These are phyloP conservation scores for Aspergillus fijiensis DNA, from an alignment of 2,329 filamentous ascomycete species.

Conservation along the genomic window DNA sequence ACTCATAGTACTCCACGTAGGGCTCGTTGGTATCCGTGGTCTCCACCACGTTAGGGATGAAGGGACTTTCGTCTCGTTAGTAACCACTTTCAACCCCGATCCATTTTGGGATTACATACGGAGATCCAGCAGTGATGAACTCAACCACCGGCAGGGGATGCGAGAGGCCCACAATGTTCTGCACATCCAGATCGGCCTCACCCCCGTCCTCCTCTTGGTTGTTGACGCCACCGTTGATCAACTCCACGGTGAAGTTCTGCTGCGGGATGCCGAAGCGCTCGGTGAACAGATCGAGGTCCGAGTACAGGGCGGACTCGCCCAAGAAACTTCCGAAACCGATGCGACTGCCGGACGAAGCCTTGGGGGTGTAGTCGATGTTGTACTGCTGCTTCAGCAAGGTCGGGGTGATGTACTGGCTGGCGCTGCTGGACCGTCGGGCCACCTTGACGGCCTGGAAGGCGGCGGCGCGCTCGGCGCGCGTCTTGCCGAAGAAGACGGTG, in stretches of 20 bases:
- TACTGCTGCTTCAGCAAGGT: constrained; percentile 51
- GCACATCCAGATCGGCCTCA: constrained; percentile 62
- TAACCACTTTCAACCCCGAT: background rate
- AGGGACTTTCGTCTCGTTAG: constrained; percentile 39
- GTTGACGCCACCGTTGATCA: constrained; percentile 44
- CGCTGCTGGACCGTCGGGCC: constrained; percentile 9
- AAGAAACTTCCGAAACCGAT: constrained; percentile 55
- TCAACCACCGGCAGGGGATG: constrained; percentile 53
- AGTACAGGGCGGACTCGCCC: constrained; percentile 51
- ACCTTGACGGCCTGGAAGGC: background rate
- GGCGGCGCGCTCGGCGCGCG: background rate
- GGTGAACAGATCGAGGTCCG: constrained; percentile 48
- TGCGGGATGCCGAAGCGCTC: constrained; percentile 43
- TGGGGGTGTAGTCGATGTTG: constrained; percentile 50
- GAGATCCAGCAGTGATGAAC: constrained; percentile 7
- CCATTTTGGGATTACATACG: background rate
- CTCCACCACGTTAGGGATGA: constrained; percentile 49
- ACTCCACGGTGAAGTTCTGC: constrained; percentile 34
- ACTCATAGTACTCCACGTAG: constrained; percentile 63
- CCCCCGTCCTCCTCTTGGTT: constrained; percentile 45
- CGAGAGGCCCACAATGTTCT: constrained; percentile 57
- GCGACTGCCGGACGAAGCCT: constrained; percentile 47
- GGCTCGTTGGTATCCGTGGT: constrained; percentile 62
- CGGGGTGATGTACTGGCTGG: constrained; percentile 41
- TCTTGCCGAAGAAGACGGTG: constrained; percentile 7